Evolutionary conservation across 768 basidiomycete species (phyloP).

Genomic region (Pleurotus pulmonarius): DNA sequence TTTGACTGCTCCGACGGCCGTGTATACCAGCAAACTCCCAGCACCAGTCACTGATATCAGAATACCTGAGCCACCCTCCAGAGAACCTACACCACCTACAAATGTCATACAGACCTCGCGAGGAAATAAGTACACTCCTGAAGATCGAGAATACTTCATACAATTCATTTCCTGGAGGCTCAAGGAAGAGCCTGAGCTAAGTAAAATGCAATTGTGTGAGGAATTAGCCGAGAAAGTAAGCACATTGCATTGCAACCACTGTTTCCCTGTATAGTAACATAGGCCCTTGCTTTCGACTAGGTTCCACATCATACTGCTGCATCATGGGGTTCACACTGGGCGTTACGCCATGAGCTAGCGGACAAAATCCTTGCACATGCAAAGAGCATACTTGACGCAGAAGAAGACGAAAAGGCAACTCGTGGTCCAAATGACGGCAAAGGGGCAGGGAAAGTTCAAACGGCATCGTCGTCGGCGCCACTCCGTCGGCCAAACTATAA

Average conservation of each 20-base stretch:
- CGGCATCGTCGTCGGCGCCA: slow-evolving; percentile 10
- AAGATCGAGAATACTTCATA: slow-evolving; percentile 65
- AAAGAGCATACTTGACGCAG: slow-evolving; percentile 16
- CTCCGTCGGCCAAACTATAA: slow-evolving; percentile 5
- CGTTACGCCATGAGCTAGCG: slow-evolving; percentile 57
- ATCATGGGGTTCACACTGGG: slow-evolving; percentile 72
- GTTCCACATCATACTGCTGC: slow-evolving; percentile 61
- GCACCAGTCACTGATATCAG: slow-evolving; percentile 59
- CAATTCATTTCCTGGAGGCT: slow-evolving; percentile 63
- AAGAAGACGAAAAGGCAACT: slow-evolving; percentile 23
- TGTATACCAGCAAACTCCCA: slow-evolving; percentile 44
- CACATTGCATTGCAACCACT: slow-evolving; percentile 1
- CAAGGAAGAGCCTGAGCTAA: slow-evolving; percentile 47
- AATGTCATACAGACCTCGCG: slow-evolving; percentile 36
- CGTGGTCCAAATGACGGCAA: slow-evolving; percentile 7
- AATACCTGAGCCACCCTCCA: slow-evolving; percentile 60
- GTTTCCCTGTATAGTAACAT: not conserved
- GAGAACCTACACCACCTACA: slow-evolving; percentile 67
- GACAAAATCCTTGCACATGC: slow-evolving; percentile 58
- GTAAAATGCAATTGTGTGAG: slow-evolving; percentile 50
- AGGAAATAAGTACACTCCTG: slow-evolving; percentile 64
- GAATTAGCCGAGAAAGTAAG: slow-evolving; percentile 54
- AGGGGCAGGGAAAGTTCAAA: slow-evolving; percentile 8
- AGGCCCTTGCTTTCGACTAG: slow-evolving; percentile 27
- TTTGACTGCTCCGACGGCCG: slow-evolving; percentile 48